Conservation (phyloP, 352 stramenopile genomes). For the Globisporangium irregulare region DNA sequence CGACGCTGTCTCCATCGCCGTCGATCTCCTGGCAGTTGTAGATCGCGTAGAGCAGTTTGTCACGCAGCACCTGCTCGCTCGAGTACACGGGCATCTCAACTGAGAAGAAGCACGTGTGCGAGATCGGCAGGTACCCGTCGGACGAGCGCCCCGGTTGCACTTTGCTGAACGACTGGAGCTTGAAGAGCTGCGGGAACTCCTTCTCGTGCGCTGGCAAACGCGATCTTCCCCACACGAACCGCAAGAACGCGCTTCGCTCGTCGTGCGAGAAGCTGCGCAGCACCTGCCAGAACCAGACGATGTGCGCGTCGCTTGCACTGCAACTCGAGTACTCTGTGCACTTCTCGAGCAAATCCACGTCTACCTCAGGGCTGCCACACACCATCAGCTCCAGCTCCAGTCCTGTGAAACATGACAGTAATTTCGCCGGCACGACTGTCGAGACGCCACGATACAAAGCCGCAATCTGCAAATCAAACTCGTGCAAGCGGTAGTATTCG, state of each 20-base stretch:
- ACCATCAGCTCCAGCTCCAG: conserved; percentile 82
- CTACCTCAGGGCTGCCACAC: conserved; percentile 76
- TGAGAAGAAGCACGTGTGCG: conserved; percentile 99
- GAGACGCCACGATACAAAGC: conserved; percentile 57
- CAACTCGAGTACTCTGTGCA: conserved; percentile 89
- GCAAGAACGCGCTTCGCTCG: conserved; percentile 81
- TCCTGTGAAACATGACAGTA: conserved; percentile 80
- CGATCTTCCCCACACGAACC: conserved; percentile 92
- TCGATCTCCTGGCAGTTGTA: conserved; percentile 94
- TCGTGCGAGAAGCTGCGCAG: conserved; percentile 77
- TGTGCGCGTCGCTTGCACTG: conserved; percentile 61
- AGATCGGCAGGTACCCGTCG: conserved; percentile 92
- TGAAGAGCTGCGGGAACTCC: conserved; percentile 90
- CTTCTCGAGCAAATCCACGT: conserved; percentile 73
- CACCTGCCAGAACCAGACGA: conserved; percentile 87
- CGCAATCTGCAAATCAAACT: conserved; percentile 60
- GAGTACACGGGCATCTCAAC: conserved; percentile 95
- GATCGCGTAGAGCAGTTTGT: conserved; percentile 90
- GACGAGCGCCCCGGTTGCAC: conserved; percentile 29
- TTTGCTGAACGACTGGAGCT: conserved; percentile 87
- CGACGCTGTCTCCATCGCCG: conserved; percentile 77
- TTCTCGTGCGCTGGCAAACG: conserved; percentile 74
- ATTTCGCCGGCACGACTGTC: conserved; percentile 69
- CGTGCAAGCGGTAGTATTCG: conserved; percentile 73
- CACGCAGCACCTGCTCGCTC: conserved; percentile 58